Evolutionary conservation across 1,284 basidiomycete species (phyloP), one percentile per base, ranked within the genome.

Genomic region (Heterobasidion annosum): DNA sequence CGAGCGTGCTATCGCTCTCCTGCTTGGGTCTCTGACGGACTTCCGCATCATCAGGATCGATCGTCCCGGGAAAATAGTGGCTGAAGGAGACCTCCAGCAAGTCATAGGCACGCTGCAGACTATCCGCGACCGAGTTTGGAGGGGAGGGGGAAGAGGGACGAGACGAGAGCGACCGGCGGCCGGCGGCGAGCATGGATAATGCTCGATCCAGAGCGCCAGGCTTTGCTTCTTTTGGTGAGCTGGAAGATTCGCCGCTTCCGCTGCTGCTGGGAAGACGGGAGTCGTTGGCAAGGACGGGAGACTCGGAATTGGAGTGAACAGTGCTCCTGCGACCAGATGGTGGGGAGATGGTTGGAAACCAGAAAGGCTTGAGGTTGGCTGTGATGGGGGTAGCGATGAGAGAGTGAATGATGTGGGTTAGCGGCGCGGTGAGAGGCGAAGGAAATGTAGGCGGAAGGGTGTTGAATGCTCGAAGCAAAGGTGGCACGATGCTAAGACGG

Each of bases 361-460:
- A 90, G 44, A 77, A 63, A 32, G 70, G 59, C 51, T 74, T 79
- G 45, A 85, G 73, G 34, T 74, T 67, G 8, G 80, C 67, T 40
- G 73, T 73, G 43, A 89, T 70, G 49, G 89, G 89, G 53, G 91
- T 78, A 15, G 76, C 80, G 58, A 91, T 85, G 50, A 91, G 73
- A 2, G 81, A 71, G 62, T 91, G 88, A 43, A 91, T 83, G 56
- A 83, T 76, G 60, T 91, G 84, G 1, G 85, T 82, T 50, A 91
- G 70, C 1, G 89, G 89, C 0, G 81, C 63, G 1, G 78, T 71
- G 40, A 91, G 69, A 3, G 88, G 89, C 3, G 73, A 73, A 13
- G 79, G 77, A 54, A 77, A 81, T 5, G 79, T 75, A 2, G 77
- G 74, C 2, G 84, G 79, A 32, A 87, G 74, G 19, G 73, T 66